Conservation (phyloP, 2,329 filamentous ascomycete species). For the Fusarium sacchari region DNA sequence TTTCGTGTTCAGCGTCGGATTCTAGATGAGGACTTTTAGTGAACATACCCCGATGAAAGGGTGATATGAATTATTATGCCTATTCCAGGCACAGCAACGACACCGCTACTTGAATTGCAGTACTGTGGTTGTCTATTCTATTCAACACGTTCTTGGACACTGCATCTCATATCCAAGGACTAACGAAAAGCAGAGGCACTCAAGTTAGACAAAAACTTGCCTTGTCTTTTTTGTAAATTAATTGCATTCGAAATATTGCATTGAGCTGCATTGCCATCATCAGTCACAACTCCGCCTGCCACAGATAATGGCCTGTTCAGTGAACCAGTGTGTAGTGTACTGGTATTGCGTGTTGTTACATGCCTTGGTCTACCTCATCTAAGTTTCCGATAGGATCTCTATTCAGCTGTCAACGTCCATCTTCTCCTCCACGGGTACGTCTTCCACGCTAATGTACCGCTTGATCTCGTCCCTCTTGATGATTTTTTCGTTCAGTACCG, state of each 20-base stretch:
- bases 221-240: not conserved
- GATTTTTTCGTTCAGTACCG: conserved; percentile 93
- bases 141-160: conserved; percentile 30
- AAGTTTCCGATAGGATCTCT: conserved; percentile 11
- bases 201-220: not conserved
- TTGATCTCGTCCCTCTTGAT: conserved; percentile 94
- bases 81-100: conserved; percentile 6
- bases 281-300: conserved; percentile 8
- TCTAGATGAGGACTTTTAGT: conserved; percentile 32
- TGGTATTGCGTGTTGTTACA: conserved; percentile 42
- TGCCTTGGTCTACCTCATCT: conserved; percentile 31
- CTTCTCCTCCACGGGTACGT: conserved; percentile 75
- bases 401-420: conserved; percentile 73
- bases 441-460: conserved; percentile 92
- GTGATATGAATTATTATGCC: conserved; percentile 16
- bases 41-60: conserved; percentile 10
- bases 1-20: conserved; percentile 12
- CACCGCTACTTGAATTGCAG: conserved; percentile 3
- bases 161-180: conserved; percentile 18
- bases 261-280: not conserved
- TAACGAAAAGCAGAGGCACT: not conserved
- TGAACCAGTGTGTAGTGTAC: conserved; percentile 32
- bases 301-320: conserved; percentile 18
- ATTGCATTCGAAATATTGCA: conserved; percentile 22
- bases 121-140: conserved; percentile 9